Conservation (phyloP, 202 grass and related monocot species). For the Saccharum hybrid region DNA sequence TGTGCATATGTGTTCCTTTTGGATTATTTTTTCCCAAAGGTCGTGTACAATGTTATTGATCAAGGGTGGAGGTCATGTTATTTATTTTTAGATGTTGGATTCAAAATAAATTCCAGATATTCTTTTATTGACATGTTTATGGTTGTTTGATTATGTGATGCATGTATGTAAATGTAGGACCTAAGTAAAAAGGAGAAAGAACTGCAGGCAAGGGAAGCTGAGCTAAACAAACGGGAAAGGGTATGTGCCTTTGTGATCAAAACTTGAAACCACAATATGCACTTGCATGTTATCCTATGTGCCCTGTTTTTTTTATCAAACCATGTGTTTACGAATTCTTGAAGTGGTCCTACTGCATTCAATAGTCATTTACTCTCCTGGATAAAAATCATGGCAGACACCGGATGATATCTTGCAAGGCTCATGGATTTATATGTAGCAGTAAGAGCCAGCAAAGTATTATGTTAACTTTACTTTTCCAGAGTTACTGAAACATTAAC, state of each 20-base stretch:
- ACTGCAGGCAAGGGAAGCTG: constrained; percentile 79
- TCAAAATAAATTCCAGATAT: constrained; percentile 31
- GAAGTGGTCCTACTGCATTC: background rate
- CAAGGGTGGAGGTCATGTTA: background rate
- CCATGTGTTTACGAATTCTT: constrained; percentile 11
- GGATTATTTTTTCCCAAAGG: background rate
- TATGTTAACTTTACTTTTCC: background rate
- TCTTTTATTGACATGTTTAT: constrained; percentile 17
- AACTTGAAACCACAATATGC: constrained; percentile 10
- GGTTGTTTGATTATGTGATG: constrained; percentile 32
- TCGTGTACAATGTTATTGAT: background rate
- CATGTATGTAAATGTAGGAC: constrained; percentile 52
- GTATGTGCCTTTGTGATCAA: constrained; percentile 51
- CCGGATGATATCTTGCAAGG: constrained; percentile 15
- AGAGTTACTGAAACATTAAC: constrained; percentile 20
- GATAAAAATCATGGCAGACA: background rate
- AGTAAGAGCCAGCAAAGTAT: background rate
- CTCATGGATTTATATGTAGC: background rate
- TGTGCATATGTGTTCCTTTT: background rate
- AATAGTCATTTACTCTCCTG: background rate
- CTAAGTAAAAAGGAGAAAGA: constrained; percentile 79
- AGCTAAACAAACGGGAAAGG: constrained; percentile 86
- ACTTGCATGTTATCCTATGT: background rate
- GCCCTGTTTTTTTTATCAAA: background rate
- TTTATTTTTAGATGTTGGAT: constrained; percentile 25